Evolutionary conservation across 2,329 filamentous ascomycete species (phyloP), one percentile per base, ranked within the genome.

Genomic region (Scopulariopsis brevicaulis): DNA sequence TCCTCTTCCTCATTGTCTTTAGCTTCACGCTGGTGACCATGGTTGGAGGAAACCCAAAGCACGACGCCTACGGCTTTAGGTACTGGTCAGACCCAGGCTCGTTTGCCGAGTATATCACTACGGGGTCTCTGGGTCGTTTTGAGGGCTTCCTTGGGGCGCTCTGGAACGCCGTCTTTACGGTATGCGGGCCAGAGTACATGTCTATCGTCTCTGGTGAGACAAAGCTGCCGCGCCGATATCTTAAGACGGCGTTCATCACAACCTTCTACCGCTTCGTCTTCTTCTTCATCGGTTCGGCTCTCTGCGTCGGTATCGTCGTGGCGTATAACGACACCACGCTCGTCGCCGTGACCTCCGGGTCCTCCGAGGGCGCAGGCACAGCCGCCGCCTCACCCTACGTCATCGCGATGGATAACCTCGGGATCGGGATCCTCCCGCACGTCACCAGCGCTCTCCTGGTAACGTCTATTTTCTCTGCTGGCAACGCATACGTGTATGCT

Each of bases 21-120:
- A 71, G 77, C 65, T 91, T 87, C 70, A 91, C 89, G n/a, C 87
- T 93, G 66, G 77, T 93, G 63, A 85, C 83, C 54, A 90, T 91
- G 85, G 74, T 90, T 7, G 89, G 88, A 37, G 89, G 86, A 32
- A 92, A 92, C 63, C 89, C 89, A 0, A 67, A 83, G 4, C 73
- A 81, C 54, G 84, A 88, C 63, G 75, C 82, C 53, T 73, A 90
- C 1, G 87, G 87, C 22, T 90, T 90, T 67, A 77, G 85, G 20
- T 83, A 85, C 61, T 88, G 85, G 85, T 77, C 75, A 12, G 64
- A 76, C 3, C 82, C 82, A 0, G 85, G 84, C 4, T 71, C 84
- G 1, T 87, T 87, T 40, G 35, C 37, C 50, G 56, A 58, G 56
- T 32, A 54, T 40, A 51, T 84, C 60, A 78, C 82, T 50, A 74